Evolutionary conservation across 1,284 basidiomycete species (phyloP), one percentile per base, ranked within the genome.

Genomic region (Malassezia furfur): DNA sequence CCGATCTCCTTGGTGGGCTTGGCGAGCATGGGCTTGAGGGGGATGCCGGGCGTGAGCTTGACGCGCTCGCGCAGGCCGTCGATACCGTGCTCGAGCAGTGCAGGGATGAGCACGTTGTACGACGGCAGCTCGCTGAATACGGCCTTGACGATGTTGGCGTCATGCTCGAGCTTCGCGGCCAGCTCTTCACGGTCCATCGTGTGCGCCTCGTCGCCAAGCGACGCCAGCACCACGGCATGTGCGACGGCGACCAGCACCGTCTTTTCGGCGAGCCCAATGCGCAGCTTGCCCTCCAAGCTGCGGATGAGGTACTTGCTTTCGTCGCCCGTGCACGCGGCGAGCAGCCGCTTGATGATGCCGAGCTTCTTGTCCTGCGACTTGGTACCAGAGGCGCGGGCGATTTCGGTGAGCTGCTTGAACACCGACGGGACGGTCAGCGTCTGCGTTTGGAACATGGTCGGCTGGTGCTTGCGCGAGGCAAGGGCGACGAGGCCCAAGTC

Each of bases 1-100:
- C 87, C 85, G 65, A 99, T 96, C 0, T 93, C 93, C 76, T 98
- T 98, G 0, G 94, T 98, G 3, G 94, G 94, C 77, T 96, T 98
- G n/a, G 94, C 94, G 50, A 99, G 80, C 94, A 99, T 99, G 7
- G 94, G 94, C 72, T 99, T 99, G 39, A 99, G 81, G 0, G 94
- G 94, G 5, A 98, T 85, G 35, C 81, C 81, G 75, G 94, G 91
- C 4, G 88, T 93, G 30, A 99, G 82, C 75, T 88, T 91, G 80
- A 94, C 96, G 54, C 80, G 79, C 14, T 83, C 81, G 12, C 79
- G 80, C 38, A 98, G 77, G 12, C 81, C 79, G 48, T 83, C 81
- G 38, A 93, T 81, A 0, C 93, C 93, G 52, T 80, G 80, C 64
- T 85, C 81, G 50, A 96, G 80, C 35, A 99, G 78, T 0, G 89